Percentiles rank a stretch among this genome's conserved stretches.
Conservation (phyloP, 2,329 filamentous ascomycete genomes). For the Penicillium sp. region DNA sequence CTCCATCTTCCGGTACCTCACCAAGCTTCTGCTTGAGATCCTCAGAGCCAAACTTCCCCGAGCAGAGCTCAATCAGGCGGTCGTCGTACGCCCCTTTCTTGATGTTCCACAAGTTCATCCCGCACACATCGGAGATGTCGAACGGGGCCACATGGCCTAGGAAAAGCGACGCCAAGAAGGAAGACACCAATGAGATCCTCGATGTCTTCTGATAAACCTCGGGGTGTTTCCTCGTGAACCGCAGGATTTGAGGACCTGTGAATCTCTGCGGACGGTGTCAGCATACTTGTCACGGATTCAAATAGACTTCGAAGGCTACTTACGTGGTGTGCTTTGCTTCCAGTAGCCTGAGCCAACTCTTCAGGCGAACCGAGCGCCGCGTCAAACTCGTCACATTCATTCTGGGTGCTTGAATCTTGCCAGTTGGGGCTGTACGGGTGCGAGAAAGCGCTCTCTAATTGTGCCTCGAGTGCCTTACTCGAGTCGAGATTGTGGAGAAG, state of each 20-base stretch:
- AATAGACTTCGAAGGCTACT: conserved; percentile 30
- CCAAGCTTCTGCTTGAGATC: conserved; percentile 78
- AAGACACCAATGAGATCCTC: conserved; percentile 90
- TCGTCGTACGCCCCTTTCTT: conserved; percentile 70
- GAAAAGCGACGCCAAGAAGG: conserved; percentile 88
- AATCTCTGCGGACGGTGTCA: conserved; percentile 64
- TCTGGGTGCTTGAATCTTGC: conserved; percentile 95
- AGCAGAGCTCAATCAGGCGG: conserved; percentile 70
- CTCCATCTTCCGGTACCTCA: conserved; percentile 75
- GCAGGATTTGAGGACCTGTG: conserved; percentile 93
- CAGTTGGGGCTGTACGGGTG: conserved; percentile 91
- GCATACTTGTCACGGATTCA: conserved; percentile 2
- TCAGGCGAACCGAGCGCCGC: conserved; percentile 63
- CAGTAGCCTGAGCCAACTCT: conserved; percentile 74
- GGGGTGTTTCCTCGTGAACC: conserved; percentile 77
- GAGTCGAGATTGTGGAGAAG: conserved; percentile 62
- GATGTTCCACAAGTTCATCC: conserved; percentile 97
- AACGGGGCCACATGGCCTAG: conserved; percentile 82
- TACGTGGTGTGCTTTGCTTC: conserved; percentile 93
- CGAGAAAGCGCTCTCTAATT: conserved; percentile 72
- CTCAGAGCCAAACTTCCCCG: conserved; percentile 61
- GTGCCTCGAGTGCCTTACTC: conserved; percentile 64
- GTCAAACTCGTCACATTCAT: conserved; percentile 88
- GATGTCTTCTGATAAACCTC: conserved; percentile 76
- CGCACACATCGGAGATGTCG: conserved; percentile 91